phyloP scores from a whole-genome alignment of 257 asterid species.

The Ocimum tenuiflorum region DNA sequence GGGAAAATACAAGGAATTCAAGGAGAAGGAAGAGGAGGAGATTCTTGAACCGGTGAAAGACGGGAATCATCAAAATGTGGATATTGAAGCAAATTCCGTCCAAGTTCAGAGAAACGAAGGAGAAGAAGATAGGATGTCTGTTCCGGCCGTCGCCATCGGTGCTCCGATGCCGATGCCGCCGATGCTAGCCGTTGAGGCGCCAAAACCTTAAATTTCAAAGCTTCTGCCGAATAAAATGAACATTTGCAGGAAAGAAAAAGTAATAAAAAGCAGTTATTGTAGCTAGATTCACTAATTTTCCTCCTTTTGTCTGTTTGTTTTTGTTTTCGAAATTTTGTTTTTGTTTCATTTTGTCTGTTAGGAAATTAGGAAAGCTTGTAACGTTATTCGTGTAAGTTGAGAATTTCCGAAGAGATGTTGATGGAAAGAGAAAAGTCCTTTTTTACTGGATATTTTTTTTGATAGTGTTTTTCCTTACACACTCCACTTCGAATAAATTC shows the following conservation, averaged over 20 bases:
- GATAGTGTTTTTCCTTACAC: constrained; percentile 25
- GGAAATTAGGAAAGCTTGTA: constrained; percentile 28
- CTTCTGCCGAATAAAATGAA: not conserved
- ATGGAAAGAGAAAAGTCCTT: constrained; percentile 17
- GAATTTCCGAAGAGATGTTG: constrained; percentile 19
- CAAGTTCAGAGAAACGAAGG: constrained; percentile 24
- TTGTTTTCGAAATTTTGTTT: not conserved
- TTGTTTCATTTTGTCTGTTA: not conserved
- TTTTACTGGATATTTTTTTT: constrained; percentile 14
- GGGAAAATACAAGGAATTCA: constrained; percentile 59
- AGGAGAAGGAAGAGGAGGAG: constrained; percentile 38
- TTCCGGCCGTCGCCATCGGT: constrained; percentile 35
- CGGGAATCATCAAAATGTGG: constrained; percentile 19
- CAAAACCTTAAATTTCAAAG: constrained; percentile 13
- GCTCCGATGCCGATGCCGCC: constrained; percentile 46
- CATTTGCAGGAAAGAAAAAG: not conserved
- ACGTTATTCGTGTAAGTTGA: constrained; percentile 25
- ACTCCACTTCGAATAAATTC: constrained; percentile 25
- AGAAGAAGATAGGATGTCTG: constrained; percentile 14
- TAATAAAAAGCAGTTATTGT: constrained; percentile 21
- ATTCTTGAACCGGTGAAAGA: constrained; percentile 45
- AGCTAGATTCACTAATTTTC: not conserved
- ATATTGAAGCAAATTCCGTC: constrained; percentile 48
- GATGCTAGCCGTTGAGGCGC: constrained; percentile 54
- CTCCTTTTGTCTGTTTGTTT: not conserved